These are phyloP conservation scores for Fonsecaea pedrosoi DNA, from an alignment of 2,329 filamentous ascomycete species.

Conservation along the genomic window DNA sequence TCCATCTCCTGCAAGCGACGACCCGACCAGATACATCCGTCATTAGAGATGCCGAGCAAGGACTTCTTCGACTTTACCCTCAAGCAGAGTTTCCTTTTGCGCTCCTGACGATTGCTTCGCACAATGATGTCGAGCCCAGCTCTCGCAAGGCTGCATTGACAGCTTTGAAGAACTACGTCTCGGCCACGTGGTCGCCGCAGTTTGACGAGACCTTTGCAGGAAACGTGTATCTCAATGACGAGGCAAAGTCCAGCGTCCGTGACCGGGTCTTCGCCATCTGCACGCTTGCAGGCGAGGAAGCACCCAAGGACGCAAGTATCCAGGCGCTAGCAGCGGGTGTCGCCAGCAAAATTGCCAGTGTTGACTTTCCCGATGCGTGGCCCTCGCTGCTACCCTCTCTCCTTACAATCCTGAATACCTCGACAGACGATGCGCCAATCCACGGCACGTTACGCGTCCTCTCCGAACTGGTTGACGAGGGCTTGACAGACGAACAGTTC, in stretches of 20 bases:
- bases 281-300: slow-evolving; percentile 63
- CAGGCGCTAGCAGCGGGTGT: slow-evolving; percentile 71
- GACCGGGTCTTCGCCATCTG: slow-evolving; percentile 77
- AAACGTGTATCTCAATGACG: slow-evolving; percentile 72
- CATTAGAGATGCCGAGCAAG: slow-evolving; percentile 80
- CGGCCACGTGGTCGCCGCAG: slow-evolving; percentile 80
- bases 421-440: slow-evolving; percentile 77
- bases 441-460: slow-evolving; percentile 90
- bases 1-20: slow-evolving; percentile 84
- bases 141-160: slow-evolving; percentile 85
- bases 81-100: slow-evolving; percentile 76
- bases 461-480: slow-evolving; percentile 88
- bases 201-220: slow-evolving; percentile 71
- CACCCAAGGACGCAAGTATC: slow-evolving; percentile 31
- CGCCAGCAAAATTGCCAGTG: slow-evolving; percentile 91
- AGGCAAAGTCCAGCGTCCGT: slow-evolving; percentile 75
- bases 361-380: slow-evolving; percentile 95
- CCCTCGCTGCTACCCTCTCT: slow-evolving; percentile 83
- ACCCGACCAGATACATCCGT: slow-evolving; percentile 71
- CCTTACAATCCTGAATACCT: slow-evolving; percentile 73
- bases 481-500: slow-evolving; percentile 92
- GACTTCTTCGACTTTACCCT: slow-evolving; percentile 73
- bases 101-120: slow-evolving; percentile 79
- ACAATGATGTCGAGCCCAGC: slow-evolving; percentile 73
- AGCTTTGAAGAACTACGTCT: slow-evolving; percentile 80